A percentile compares a stretch with the other conserved stretches of the same genome.
phyloP scores from a whole-genome alignment of 2,329 filamentous ascomycete species.

The Nigrograna mackinnonii region DNA sequence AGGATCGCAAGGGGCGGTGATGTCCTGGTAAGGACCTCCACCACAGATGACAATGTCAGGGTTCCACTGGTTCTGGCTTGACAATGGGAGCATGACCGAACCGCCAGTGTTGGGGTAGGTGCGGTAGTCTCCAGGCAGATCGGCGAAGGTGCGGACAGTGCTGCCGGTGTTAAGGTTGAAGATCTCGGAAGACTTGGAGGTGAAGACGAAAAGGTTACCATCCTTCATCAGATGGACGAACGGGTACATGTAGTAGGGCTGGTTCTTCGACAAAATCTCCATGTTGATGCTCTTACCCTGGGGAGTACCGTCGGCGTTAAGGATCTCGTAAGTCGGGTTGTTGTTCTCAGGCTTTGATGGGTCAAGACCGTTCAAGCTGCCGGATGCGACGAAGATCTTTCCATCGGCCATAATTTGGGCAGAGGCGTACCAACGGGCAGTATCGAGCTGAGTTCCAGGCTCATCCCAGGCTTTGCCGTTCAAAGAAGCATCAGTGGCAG shows the following conservation, averaged over 20 bases:
- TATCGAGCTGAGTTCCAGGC: constrained; percentile 58
- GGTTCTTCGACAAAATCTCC: constrained; percentile 59
- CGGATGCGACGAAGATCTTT: constrained; percentile 62
- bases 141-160: constrained; percentile 52
- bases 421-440: constrained; percentile 64
- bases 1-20: constrained; percentile 61
- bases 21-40: constrained; percentile 63
- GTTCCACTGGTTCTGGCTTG: constrained; percentile 55
- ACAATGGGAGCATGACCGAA: constrained; percentile 59
- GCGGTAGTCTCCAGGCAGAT: constrained; percentile 59
- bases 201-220: constrained; percentile 61
- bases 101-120: constrained; percentile 66
- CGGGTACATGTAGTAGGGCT: constrained; percentile 68
- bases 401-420: constrained; percentile 63
- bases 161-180: constrained; percentile 55
- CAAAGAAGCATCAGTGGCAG: constrained; percentile 45
- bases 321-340: constrained; percentile 66
- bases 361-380: constrained; percentile 62
- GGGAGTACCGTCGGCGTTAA: constrained; percentile 53
- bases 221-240: constrained; percentile 63
- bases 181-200: constrained; percentile 59
- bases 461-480: constrained; percentile 59
- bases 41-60: constrained; percentile 62
- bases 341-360: constrained; percentile 60
- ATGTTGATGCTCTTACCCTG: constrained; percentile 53